phyloP scores from a whole-genome alignment of 225 moss, liverwort and hornwort species.

The Ulota crispa region DNA sequence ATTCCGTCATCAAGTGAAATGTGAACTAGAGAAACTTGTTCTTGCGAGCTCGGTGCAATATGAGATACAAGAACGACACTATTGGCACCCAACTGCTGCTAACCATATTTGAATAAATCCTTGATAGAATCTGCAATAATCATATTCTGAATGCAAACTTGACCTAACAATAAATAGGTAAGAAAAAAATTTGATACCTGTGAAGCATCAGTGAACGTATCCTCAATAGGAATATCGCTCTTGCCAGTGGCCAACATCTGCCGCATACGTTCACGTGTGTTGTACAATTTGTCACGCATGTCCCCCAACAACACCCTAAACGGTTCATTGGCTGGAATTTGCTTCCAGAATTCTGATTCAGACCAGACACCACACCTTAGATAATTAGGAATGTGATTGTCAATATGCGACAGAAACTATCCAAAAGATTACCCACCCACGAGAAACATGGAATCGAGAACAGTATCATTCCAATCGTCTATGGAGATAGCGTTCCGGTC shows the following conservation, averaged over 20 bases:
- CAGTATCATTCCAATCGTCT: constrained; percentile 2
- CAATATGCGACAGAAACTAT: constrained; percentile 13
- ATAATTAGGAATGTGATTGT: neutral
- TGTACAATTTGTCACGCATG: constrained; percentile 85
- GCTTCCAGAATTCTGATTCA: constrained; percentile 94
- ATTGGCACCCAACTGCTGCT: neutral
- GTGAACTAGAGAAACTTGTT: neutral
- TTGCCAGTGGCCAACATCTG: constrained; percentile 78
- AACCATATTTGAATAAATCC: neutral
- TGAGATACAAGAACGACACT: neutral
- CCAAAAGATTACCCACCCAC: neutral
- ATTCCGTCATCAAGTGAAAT: neutral
- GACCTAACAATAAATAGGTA: neutral
- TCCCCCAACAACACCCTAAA: constrained; percentile 87
- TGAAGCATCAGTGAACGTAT: constrained; percentile 69
- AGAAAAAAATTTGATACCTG: constrained; percentile 48
- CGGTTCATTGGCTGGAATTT: constrained; percentile 86
- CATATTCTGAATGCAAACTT: neutral
- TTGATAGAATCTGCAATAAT: constrained; percentile 3
- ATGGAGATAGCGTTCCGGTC: neutral
- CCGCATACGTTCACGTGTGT: constrained; percentile 88
- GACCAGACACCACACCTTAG: constrained; percentile 12
- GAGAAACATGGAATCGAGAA: constrained; percentile 9
- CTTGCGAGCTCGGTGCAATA: neutral
- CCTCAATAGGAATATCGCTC: constrained; percentile 73